A percentile compares a stretch with the other conserved stretches of the same genome.
These are phyloP conservation scores for Coprinopsis sp. DNA, from an alignment of 768 basidiomycete species.

Conservation along the genomic window DNA sequence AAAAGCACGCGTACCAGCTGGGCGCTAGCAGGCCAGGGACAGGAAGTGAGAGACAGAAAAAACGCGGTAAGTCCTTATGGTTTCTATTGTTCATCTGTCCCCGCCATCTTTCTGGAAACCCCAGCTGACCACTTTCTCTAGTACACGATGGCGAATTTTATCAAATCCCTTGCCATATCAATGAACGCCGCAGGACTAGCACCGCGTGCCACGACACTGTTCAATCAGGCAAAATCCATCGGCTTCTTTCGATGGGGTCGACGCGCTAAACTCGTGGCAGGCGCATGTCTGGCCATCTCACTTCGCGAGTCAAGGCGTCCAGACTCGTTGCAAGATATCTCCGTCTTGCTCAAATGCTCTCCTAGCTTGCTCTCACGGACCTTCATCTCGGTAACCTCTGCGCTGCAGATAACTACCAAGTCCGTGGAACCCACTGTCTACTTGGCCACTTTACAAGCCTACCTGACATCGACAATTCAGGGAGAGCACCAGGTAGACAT, in stretches of 20 bases:
- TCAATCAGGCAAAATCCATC: conserved; percentile 60
- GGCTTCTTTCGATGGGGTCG: conserved; percentile 70
- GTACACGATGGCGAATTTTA: conserved; percentile 62
- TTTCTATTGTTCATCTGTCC: conserved; percentile 12
- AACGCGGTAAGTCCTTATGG: conserved; percentile 47
- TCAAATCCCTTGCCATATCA: conserved; percentile 53
- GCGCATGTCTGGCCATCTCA: conserved; percentile 63
- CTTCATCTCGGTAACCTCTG: conserved; percentile 46
- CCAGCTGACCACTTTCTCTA: conserved; percentile 27
- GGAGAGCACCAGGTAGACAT: conserved; percentile 24
- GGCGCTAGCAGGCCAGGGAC: conserved; percentile 61
- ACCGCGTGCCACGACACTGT: conserved; percentile 62
- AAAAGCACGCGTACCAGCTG: conserved; percentile 51
- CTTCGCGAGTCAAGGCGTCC: conserved; percentile 67
- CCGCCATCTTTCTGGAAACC: conserved; percentile 10
- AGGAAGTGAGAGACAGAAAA: conserved; percentile 57
- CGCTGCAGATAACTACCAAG: conserved; percentile 50
- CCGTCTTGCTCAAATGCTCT: conserved; percentile 57
- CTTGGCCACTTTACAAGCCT: conserved; percentile 51
- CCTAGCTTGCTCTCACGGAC: conserved; percentile 47
- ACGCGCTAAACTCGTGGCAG: conserved; percentile 64
- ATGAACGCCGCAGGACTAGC: conserved; percentile 57
- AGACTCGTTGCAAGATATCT: conserved; percentile 64
- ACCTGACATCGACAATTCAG: conserved; percentile 42
- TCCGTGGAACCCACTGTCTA: conserved; percentile 56